Conservation (phyloP, 1,284 basidiomycete genomes). For the Leccinum solheimii region DNA sequence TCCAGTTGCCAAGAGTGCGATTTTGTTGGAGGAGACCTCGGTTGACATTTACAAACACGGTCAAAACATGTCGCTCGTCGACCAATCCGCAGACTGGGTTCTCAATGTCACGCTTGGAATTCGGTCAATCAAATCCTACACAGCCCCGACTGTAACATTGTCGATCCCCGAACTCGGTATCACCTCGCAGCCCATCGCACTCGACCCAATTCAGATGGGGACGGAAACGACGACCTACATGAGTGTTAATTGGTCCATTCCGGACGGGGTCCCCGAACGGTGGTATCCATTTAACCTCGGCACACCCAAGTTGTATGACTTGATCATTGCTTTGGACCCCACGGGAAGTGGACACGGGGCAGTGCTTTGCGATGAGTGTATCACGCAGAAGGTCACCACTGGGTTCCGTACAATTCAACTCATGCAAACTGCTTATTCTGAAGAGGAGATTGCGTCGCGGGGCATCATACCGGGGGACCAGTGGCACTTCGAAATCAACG, state of each 20-base stretch:
- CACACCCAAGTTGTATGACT: constrained; percentile 53
- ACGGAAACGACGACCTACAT: constrained; percentile 42
- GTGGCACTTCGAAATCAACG: constrained; percentile 36
- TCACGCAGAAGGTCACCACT: constrained; percentile 44
- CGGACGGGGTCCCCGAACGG: constrained; percentile 46
- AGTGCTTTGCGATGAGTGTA: constrained; percentile 3
- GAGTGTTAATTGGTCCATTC: constrained; percentile 46
- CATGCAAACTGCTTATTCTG: constrained; percentile 47
- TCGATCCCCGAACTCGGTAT: constrained; percentile 49
- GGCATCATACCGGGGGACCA: constrained; percentile 60
- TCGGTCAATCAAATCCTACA: constrained; percentile 41
- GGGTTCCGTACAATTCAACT: constrained; percentile 60
- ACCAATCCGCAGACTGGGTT: constrained; percentile 34
- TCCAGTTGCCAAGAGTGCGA: too few species aligned
- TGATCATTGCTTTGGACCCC: constrained; percentile 38
- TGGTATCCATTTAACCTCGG: constrained; percentile 61
- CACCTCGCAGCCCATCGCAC: constrained; percentile 28
- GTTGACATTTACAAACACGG: too few species aligned
- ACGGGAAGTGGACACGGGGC: not conserved
- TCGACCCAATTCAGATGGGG: constrained; percentile 34
- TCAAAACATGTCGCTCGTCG: too few species aligned
- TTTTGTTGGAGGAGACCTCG: too few species aligned
- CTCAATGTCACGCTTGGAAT: constrained; percentile 54
- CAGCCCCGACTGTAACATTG: constrained; percentile 41
- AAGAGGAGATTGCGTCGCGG: constrained; percentile 43